Conservation (phyloP, 805 yeast species). For the Yarrowia sp. region DNA sequence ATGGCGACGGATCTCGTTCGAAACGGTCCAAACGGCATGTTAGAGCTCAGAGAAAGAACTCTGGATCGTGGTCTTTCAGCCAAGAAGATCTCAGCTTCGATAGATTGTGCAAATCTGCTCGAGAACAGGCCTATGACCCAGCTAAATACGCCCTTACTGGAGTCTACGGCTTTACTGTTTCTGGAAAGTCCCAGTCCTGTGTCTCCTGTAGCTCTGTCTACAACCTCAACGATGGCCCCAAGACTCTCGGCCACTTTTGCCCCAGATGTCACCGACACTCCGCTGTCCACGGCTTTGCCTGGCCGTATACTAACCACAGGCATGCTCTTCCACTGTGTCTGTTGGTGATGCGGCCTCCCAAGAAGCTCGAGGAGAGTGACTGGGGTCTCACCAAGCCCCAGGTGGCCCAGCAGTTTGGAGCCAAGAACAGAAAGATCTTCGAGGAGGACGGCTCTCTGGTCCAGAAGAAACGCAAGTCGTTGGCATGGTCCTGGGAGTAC, state of each 20-base stretch:
- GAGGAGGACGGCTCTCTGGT: conserved; percentile 15
- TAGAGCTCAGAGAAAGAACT: conserved; percentile 4
- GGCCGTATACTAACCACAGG: conserved; percentile 45
- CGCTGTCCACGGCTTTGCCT: conserved; percentile 44
- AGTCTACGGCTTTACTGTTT: conserved; percentile 2
- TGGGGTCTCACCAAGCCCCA: conserved; percentile 6
- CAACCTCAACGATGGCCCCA: conserved; percentile 27
- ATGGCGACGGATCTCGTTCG: conserved; percentile 2
- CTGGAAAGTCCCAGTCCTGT: conserved; percentile 5
- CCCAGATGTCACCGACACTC: conserved; percentile 50
- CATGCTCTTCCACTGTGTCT: conserved; percentile 9
- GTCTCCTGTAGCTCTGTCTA: neutral
- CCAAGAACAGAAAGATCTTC: conserved; percentile 7
- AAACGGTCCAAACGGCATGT: conserved; percentile 7
- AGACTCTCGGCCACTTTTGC: conserved; percentile 43
- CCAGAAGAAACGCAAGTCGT: conserved; percentile 25
- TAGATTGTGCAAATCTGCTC: conserved; percentile 17
- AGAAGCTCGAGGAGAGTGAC: conserved; percentile 7
- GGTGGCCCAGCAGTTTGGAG: conserved; percentile 19
- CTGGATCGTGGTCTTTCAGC: conserved; percentile 11
- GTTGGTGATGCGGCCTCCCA: conserved; percentile 13
- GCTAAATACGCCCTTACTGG: conserved; percentile 11
- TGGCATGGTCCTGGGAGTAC: conserved; percentile 33
- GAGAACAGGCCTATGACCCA: conserved; percentile 8
- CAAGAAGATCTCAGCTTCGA: conserved; percentile 23